These are phyloP conservation scores for Cylindrotheca closterium DNA, from an alignment of 108 stramenopile species.

Conservation along the genomic window DNA sequence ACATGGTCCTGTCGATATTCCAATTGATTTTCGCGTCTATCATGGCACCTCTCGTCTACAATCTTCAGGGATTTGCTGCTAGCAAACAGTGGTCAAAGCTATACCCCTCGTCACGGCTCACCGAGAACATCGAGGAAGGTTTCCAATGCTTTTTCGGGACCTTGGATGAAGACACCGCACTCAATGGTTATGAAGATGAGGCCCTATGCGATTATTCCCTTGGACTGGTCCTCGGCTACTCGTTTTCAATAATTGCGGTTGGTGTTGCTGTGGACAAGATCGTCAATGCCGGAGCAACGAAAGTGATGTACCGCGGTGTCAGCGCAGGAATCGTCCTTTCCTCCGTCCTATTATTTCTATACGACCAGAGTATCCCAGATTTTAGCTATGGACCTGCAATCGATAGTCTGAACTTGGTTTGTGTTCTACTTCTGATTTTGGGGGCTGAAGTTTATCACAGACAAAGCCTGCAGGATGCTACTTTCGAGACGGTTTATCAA, in stretches of 20 bases:
- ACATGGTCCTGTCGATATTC: slow-evolving; percentile 68
- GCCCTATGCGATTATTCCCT: slow-evolving; percentile 56
- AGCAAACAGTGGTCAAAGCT: slow-evolving; percentile 51
- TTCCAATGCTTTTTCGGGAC: slow-evolving; percentile 71
- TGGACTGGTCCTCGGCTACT: slow-evolving; percentile 53
- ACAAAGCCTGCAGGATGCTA: slow-evolving; percentile 58
- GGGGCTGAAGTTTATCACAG: slow-evolving; percentile 86
- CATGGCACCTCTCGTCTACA: slow-evolving; percentile 75
- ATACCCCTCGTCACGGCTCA: slow-evolving; percentile 67
- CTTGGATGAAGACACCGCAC: slow-evolving; percentile 49
- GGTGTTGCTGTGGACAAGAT: slow-evolving; percentile 83
- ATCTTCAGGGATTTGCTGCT: slow-evolving; percentile 71
- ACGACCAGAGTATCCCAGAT: slow-evolving; percentile 65
- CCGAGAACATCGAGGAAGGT: slow-evolving; percentile 69
- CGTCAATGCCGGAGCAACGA: slow-evolving; percentile 62
- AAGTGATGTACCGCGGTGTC: slow-evolving; percentile 80
- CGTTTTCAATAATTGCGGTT: slow-evolving; percentile 69
- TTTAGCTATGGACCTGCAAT: slow-evolving; percentile 71
- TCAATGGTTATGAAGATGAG: slow-evolving; percentile 51
- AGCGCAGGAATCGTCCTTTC: slow-evolving; percentile 78
- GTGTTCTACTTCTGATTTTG: slow-evolving; percentile 61
- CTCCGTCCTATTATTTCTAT: slow-evolving; percentile 62
- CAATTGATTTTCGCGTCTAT: slow-evolving; percentile 76
- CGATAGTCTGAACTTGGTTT: slow-evolving; percentile 64
- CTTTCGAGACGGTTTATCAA: slow-evolving; percentile 84